Conservation (phyloP, 176 grass and related monocot genomes). For the Eragrostis nindensis region DNA sequence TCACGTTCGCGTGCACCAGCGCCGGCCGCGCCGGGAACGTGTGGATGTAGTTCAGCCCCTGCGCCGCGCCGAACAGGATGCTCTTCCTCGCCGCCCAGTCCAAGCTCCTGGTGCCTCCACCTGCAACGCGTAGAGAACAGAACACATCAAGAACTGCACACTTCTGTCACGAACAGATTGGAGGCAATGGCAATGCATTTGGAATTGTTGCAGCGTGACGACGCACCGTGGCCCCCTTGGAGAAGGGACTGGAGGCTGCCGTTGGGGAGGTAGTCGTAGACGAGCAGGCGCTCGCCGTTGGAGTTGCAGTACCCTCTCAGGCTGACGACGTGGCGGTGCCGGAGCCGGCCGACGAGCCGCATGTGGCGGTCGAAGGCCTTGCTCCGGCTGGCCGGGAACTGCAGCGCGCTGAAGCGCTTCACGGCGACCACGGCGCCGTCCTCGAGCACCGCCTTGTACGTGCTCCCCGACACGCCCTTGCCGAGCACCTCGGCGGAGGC, state of each 20-base stretch:
- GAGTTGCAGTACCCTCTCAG: constrained; percentile 73
- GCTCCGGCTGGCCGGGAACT: constrained; percentile 48
- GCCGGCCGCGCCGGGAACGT: constrained; percentile 52
- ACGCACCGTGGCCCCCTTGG: constrained; percentile 41
- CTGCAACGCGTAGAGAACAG: constrained; percentile 3
- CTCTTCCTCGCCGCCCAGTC: constrained; percentile 60
- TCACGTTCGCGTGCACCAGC: constrained; percentile 74
- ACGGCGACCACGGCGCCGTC: constrained; percentile 72
- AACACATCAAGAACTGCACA: constrained; percentile 9
- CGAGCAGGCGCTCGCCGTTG: constrained; percentile 66
- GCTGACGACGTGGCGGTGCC: constrained; percentile 69
- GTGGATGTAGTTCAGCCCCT: constrained; percentile 76
- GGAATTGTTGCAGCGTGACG: background rate
- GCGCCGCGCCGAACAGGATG: constrained; percentile 54
- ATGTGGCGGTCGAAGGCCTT: constrained; percentile 78
- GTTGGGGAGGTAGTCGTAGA: constrained; percentile 72
- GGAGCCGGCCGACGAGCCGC: constrained; percentile 60
- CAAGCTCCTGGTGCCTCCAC: constrained; percentile 30
- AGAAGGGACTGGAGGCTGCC: constrained; percentile 68
- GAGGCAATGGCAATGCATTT: background rate
- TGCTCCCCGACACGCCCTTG: constrained; percentile 81
- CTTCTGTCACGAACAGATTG: background rate
- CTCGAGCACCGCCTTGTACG: constrained; percentile 74
- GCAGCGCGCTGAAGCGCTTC: constrained; percentile 76
- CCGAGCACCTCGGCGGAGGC: constrained; percentile 77